These are phyloP conservation scores for Eimeria sp. DNA, from an alignment of 169 alveolate species.

Conservation along the genomic window DNA sequence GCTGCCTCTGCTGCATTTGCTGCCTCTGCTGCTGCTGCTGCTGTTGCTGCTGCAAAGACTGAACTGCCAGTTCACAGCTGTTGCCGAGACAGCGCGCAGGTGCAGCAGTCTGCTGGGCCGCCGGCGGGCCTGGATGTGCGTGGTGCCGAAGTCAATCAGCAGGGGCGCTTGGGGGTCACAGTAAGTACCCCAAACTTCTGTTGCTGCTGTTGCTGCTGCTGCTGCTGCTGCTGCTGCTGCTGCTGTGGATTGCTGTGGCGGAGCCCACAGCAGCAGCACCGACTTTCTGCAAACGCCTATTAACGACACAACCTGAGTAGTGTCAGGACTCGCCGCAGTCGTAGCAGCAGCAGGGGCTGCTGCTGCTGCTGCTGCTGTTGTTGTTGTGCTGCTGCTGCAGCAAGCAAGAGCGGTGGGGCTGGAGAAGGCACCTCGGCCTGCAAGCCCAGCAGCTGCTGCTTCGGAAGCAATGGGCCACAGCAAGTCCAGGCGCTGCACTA, in stretches of 20 bases:
- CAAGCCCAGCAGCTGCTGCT: conserved; percentile 33
- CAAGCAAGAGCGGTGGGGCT: neutral
- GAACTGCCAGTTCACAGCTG: conserved; percentile 26
- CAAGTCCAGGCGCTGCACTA: neutral
- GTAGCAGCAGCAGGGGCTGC: neutral
- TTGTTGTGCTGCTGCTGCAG: neutral
- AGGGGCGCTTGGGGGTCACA: conserved; percentile 19
- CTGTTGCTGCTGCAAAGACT: neutral
- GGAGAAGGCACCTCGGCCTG: neutral
- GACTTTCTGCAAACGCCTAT: conserved; percentile 37
- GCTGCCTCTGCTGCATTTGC: neutral
- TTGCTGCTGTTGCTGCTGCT: too few species aligned
- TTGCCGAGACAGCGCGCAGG: conserved; percentile 29
- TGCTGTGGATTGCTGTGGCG: neutral
- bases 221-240: neutral
- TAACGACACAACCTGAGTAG: conserved; percentile 21
- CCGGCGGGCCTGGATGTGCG: conserved; percentile 12
- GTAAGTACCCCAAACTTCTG: neutral
- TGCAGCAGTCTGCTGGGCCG: conserved; percentile 50
- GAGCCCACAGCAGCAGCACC: conserved; percentile 16
- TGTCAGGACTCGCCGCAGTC: neutral
- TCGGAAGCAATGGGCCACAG: conserved; percentile 19
- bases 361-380: neutral
- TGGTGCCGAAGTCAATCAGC: conserved; percentile 23
- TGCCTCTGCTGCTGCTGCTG: neutral